Evolutionary conservation across 2,329 filamentous ascomycete genomes (phyloP).

Genomic region (Helicocarpus griseus): DNA sequence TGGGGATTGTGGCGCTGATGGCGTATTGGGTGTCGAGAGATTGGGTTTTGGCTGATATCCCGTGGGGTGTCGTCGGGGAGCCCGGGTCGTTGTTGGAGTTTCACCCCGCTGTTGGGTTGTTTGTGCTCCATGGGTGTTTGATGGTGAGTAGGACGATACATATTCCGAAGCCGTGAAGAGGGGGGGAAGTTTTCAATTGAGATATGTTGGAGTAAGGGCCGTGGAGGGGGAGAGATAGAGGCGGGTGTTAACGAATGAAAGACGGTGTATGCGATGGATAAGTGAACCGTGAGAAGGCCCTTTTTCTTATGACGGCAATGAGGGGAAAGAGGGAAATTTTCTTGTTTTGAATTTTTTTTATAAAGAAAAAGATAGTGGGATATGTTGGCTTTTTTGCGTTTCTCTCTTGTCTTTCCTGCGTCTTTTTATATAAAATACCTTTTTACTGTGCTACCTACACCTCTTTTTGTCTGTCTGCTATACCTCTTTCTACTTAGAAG

Average conservation of each 20-base stretch:
- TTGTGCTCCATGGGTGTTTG: constrained; percentile 78
- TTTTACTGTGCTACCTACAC: neutral
- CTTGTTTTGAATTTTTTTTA: neutral
- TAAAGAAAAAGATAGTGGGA: neutral
- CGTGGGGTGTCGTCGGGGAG: constrained; percentile 59
- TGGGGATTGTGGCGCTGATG: constrained; percentile 74
- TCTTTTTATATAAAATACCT: neutral
- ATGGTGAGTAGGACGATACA: constrained; percentile 95
- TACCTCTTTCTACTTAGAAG: too few relatives aligned
- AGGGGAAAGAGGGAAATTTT: neutral
- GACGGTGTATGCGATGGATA: neutral
- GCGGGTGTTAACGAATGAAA: neutral
- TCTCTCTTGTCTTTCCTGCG: neutral
- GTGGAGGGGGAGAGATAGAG: neutral
- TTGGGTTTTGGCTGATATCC: constrained; percentile 71
- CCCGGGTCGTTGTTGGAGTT: constrained; percentile 66
- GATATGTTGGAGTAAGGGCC: neutral
- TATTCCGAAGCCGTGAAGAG: constrained; percentile 67
- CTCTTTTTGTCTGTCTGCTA: neutral
- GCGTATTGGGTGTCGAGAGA: constrained; percentile 77
- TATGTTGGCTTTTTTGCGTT: neutral
- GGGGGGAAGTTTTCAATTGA: neutral
- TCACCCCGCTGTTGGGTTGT: constrained; percentile 72
- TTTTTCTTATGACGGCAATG: neutral
- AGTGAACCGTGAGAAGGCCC: neutral